Base-by-base conservation (phyloP, 352 stramenopile genomes). In the Phytophthora nicotianae region DNA sequence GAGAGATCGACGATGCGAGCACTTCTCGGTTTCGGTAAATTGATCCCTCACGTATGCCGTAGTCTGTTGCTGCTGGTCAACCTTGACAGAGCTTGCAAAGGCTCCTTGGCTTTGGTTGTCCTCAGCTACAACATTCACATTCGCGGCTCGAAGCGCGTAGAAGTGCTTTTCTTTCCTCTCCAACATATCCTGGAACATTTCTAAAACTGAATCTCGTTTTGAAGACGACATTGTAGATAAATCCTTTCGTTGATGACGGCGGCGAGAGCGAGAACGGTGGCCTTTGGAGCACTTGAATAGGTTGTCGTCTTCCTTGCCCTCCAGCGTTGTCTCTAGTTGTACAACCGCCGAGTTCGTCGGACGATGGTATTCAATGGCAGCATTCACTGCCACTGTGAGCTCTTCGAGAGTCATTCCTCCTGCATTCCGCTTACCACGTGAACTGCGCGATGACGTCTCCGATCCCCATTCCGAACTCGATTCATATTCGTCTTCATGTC, bases 381-480 rank as follows among this genome's bases (percentile, higher is more conserved):
- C 78, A 24, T 88, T 81, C 27, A 90, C 46, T 20, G 77, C 79
- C 21, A 90, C 49, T 2, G 62, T 68, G 37, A 88, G 67, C 62
- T 90, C 81, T 26, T 87, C 70, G 3, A 88, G 57, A 14, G 59
- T 78, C 40, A 83, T 72, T 8, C 61, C 63, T 23, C 47, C 46
- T 41, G 50, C 48, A 26, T 24, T 41, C 42, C 46, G 26, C 50
- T 29, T 50, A 37, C 27, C 10, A 32, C 26, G 23, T 19, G 41
- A 42, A 8, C 42, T 59, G 4, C 27, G 11, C 11, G 33, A 64
- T 0, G 54, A 66, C 9, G 5, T 45, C 4, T 55, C 48, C 1
- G 40, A 68, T 5, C 20, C 50, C 37, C 20, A 41, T n/a, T 65
- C 65, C 5, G 60, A 74, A 1, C 5, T 48, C 17, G 49, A 59